Base-by-base conservation (phyloP, 805 yeast species). In the Yarrowia hollandica region DNA sequence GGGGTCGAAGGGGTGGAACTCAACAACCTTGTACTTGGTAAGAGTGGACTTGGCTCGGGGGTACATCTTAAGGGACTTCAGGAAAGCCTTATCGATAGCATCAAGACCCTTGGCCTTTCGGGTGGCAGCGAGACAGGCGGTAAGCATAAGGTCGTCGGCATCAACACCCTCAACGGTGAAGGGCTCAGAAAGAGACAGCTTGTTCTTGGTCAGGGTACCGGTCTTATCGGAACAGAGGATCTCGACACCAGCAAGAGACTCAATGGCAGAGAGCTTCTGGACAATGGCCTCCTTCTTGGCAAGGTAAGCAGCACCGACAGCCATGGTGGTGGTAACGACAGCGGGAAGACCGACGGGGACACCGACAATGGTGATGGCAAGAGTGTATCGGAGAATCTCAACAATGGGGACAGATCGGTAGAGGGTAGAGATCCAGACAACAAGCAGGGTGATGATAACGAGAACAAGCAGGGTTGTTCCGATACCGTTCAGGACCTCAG, bases 341-440 rank as follows among this genome's bases (percentile, higher is more conserved):
- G 96, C 96, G 76, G 97, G 97, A 75, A 90, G 84, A 87, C 97
- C 97, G 68, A 90, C 97, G 75, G 97, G 97, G 69, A 90, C 97
- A 86, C 97, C 97, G 70, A 90, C 86, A 78, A 90, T 89, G 80
- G 96, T 90, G 76, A 90, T 90, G 69, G 96, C 97, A 74, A 90
- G 80, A 69, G 96, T 86, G 86, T 84, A 88, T 80, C 96, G 83
- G 76, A 90, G 82, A 78, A 90, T 88, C 69, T 84, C 79, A 71
- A 90, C 96, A 74, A 90, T 89, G 74, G 79, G 82, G 74, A 82
- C 84, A 69, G 96, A 82, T 80, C 97, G 84, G 86, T 90, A 90
- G 91, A 90, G 90, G 79, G 88, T 80, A 75, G 96, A 90, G 72
- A 81, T 80, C 97, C 96, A 90, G 73, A 90, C 95, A 69, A 89